Conservation (phyloP, 495 filamentous ascomycete species). For the Lasiosphaeria ovina region DNA sequence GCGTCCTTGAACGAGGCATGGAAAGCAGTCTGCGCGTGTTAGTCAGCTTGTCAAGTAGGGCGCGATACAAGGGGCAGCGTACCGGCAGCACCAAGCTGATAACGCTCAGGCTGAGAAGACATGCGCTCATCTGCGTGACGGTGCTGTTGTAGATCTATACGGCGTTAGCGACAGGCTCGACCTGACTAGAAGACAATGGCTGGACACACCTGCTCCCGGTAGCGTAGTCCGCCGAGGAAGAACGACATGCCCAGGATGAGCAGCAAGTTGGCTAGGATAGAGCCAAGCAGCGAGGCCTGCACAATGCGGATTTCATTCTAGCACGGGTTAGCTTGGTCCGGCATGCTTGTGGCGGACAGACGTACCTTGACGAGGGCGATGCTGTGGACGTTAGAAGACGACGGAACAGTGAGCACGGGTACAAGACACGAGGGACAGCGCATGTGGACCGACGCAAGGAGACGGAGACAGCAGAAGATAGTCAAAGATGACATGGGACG, state of each 20-base stretch:
- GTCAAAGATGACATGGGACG: conserved; percentile 19
- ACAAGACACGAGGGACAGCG: conserved; percentile 9
- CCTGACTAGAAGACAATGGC: neutral
- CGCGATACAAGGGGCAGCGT: conserved; percentile 19
- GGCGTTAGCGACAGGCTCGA: conserved; percentile 21
- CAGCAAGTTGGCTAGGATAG: conserved; percentile 82
- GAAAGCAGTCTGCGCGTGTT: conserved; percentile 67
- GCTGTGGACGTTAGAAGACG: conserved; percentile 38
- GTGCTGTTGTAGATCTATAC: conserved; percentile 85
- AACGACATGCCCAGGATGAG: conserved; percentile 92
- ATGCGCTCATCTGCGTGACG: conserved; percentile 93
- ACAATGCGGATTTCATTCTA: conserved; percentile 84
- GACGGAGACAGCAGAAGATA: conserved; percentile 6
- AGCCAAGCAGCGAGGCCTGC: conserved; percentile 83
- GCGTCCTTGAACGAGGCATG: conserved; percentile 75
- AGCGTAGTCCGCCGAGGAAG: conserved; percentile 79
- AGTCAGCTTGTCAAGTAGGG: neutral
- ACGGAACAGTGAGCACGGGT: conserved; percentile 9
- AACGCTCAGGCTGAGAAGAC: conserved; percentile 83
- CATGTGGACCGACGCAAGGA: neutral
- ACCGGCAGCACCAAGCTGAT: conserved; percentile 79
- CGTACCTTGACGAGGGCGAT: conserved; percentile 64
- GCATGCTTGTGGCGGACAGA: neutral
- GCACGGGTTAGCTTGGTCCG: conserved; percentile 30
- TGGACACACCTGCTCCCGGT: conserved; percentile 69